Evolutionary conservation across 2,329 filamentous ascomycete genomes (phyloP).

Genomic region (Colletotrichum acutatum): DNA sequence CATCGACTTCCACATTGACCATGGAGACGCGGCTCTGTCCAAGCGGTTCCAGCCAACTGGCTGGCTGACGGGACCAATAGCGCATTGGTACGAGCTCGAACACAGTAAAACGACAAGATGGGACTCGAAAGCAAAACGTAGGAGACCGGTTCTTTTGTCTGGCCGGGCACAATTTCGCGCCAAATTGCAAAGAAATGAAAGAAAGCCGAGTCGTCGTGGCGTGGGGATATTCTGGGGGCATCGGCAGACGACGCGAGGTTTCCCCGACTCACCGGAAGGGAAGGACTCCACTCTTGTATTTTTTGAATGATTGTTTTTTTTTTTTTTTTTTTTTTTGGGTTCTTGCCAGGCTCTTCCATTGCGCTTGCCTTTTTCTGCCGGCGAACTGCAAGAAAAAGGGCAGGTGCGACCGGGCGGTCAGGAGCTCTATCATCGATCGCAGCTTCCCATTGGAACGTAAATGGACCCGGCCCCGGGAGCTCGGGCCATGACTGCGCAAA

Average conservation of each 20-base stretch:
- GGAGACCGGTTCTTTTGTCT: background rate
- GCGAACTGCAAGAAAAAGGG: background rate
- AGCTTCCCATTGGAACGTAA: constrained; percentile 19
- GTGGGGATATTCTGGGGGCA: constrained; percentile 18
- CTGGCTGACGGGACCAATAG: background rate
- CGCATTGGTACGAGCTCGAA: background rate
- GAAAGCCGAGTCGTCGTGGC: constrained; percentile 22
- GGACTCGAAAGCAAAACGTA: background rate
- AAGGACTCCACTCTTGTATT: constrained; percentile 4
- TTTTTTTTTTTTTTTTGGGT: background rate
- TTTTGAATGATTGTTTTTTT: background rate
- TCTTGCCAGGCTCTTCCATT: background rate
- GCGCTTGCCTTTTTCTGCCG: constrained; percentile 17
- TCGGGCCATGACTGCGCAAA: constrained; percentile 22
- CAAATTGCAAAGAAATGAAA: background rate
- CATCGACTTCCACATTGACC: background rate
- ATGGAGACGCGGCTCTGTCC: background rate
- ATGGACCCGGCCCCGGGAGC: constrained; percentile 21
- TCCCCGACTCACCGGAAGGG: constrained; percentile 27
- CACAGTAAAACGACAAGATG: background rate
- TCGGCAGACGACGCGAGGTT: constrained; percentile 27
- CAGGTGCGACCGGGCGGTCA: constrained; percentile 18
- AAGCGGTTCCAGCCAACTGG: background rate
- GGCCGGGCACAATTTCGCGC: background rate
- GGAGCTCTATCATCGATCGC: constrained; percentile 1